Evolutionary conservation across 2,329 filamentous ascomycete species (phyloP), one percentile per base, ranked within the genome.

Genomic region (Fusarium circinatum): DNA sequence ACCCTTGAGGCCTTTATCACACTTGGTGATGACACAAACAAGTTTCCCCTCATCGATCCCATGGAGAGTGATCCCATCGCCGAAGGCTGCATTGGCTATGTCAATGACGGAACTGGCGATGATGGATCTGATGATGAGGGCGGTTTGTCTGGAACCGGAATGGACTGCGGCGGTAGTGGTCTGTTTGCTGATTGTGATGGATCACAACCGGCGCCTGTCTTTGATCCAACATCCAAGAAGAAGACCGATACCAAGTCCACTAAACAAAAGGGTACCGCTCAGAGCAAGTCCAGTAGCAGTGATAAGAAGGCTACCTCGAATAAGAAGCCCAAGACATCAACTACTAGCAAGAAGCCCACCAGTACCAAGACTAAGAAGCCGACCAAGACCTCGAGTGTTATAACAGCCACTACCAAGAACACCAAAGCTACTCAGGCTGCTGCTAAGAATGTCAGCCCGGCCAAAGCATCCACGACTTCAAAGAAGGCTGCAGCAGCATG

Each of bases 1-100:
- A 12, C 38, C 0, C 32, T 62, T 1, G 63, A 62, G 6, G 63
- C 44, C 0, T 68, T 62, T 15, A 26, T 62, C 15, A 41, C 38
- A 3, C 17, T 42, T 3, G 41, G n/a, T 24, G 26, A 14, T 5
- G 5, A 36, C 20, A 24, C 61, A 13, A 22, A 20, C 8, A 39
- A 49, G 9, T 39, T 39, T 10, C 65, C 54, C 24, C 20, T 68
- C 10, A 45, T 68, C 1, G 48, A 62, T 5, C 42, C 32, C 0
- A 5, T 68, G 12, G 8, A 62, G 14, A 62, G 56, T 18, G 39
- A 69, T 3, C 64, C 66, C 1, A 69, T 63, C 8, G 66, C 66
- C 0, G 8, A 68, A 47, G 64, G 66, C 3, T 69, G 64, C 13
- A 69, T 63, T 26, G 49, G 64, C 17, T 69, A 68, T 2, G 49